These are phyloP conservation scores for Quercus robur DNA, from an alignment of 306 rosid species.

Conservation along the genomic window DNA sequence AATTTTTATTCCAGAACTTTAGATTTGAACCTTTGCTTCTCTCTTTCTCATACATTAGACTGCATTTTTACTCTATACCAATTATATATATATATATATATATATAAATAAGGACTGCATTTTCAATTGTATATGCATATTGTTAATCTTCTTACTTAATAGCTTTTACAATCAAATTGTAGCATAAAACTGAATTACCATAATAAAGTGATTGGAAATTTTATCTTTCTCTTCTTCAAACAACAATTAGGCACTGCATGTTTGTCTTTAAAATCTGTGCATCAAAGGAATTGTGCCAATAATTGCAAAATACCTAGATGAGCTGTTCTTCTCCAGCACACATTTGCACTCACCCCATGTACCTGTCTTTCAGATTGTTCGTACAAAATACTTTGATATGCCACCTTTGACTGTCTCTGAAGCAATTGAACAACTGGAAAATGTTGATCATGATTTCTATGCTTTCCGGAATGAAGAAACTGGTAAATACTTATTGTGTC, in stretches of 20 bases:
- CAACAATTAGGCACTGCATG: not conserved
- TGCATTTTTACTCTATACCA: not conserved
- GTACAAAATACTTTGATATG: conserved; percentile 90
- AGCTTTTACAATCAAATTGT: not conserved
- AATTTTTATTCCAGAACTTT: not conserved
- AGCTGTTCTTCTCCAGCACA: not conserved
- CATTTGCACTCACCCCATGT: conserved; percentile 13
- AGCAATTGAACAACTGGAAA: conserved; percentile 85
- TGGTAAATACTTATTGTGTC: conserved; percentile 37
- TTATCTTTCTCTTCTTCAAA: not conserved
- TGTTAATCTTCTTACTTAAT: not conserved
- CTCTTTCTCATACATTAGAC: not conserved
- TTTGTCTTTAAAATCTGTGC: not conserved
- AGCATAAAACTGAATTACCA: not conserved
- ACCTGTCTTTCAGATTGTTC: conserved; percentile 60
- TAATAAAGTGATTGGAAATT: not conserved
- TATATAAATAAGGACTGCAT: no score
- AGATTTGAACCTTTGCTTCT: not conserved
- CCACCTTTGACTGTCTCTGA: conserved; percentile 89
- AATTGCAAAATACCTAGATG: not conserved
- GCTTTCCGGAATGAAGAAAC: conserved; percentile 94
- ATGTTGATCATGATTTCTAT: conserved; percentile 85
- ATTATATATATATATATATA: no score
- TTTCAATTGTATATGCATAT: no score
- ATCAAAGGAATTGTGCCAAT: not conserved